phyloP scores from a whole-genome alignment of 140 eudicot species.

The Stevia rebaudiana region DNA sequence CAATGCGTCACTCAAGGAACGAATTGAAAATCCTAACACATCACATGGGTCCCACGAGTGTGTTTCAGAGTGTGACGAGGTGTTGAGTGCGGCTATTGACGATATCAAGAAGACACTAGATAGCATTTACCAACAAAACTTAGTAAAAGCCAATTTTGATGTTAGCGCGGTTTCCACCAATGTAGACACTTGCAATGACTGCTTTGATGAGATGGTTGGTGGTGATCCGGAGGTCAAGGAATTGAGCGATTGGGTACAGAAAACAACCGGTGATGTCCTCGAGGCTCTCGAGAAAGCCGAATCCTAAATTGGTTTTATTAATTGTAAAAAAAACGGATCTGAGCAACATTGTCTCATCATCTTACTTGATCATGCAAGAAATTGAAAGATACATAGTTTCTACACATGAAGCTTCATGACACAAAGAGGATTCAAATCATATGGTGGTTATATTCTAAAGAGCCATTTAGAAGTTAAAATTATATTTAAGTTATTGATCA shows the following conservation, averaged over 20 bases:
- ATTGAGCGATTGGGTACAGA: conserved; percentile 30
- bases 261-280: conserved; percentile 34
- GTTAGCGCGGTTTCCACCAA: conserved; percentile 36
- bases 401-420: background rate
- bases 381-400: background rate
- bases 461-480: conserved; percentile 2
- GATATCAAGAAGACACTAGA: conserved; percentile 35
- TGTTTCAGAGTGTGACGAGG: conserved; percentile 38
- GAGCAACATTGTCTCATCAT: conserved; percentile 3
- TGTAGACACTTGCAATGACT: conserved; percentile 42
- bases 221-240: conserved; percentile 32
- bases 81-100: conserved; percentile 38
- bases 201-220: conserved; percentile 37
- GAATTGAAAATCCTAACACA: conserved; percentile 10
- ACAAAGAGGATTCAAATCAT: conserved; percentile 4
- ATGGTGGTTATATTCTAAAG: conserved; percentile 4
- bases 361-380: conserved; percentile 18
- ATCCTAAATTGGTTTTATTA: background rate
- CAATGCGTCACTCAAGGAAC: conserved; percentile 23
- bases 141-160: conserved; percentile 38
- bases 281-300: conserved; percentile 28
- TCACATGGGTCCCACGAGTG: conserved; percentile 26
- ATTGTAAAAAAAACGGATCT: background rate
- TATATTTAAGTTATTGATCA: conserved; percentile 9
- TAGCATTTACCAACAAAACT: conserved; percentile 23